Evolutionary conservation across 192 early-diverging fungal species (phyloP).

Genomic region (Linnemannia hyalina): DNA sequence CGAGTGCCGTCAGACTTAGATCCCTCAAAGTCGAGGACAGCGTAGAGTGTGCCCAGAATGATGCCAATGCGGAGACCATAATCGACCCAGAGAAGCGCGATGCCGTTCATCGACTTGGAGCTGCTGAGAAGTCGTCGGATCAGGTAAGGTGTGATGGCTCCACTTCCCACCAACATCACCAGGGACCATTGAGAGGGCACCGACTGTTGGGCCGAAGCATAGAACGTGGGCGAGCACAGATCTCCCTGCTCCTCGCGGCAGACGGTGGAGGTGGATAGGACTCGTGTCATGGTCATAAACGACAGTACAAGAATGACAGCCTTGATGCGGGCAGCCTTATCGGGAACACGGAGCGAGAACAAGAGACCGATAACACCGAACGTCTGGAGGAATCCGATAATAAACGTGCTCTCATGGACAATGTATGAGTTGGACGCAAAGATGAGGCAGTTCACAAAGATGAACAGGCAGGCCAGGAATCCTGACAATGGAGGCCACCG

Average conservation of each 20-base stretch:
- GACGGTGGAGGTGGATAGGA: slow-evolving; percentile 72
- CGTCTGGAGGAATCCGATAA: slow-evolving; percentile 73
- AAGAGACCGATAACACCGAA: slow-evolving; percentile 66
- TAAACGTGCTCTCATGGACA: slow-evolving; percentile 85
- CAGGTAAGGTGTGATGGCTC: slow-evolving; percentile 54
- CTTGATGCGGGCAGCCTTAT: slow-evolving; percentile 50
- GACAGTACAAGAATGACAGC: slow-evolving; percentile 58
- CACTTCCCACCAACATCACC: slow-evolving; percentile 61
- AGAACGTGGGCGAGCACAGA: slow-evolving; percentile 85
- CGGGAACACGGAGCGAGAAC: slow-evolving; percentile 38
- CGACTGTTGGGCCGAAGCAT: slow-evolving; percentile 69
- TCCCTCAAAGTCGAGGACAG: slow-evolving; percentile 66
- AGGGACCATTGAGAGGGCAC: slow-evolving; percentile 65
- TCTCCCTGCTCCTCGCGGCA: slow-evolving; percentile 93
- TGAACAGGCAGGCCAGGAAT: slow-evolving; percentile 59
- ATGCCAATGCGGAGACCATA: slow-evolving; percentile 69
- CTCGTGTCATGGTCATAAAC: slow-evolving; percentile 70
- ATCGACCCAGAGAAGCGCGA: slow-evolving; percentile 68
- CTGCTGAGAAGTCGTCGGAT: slow-evolving; percentile 58
- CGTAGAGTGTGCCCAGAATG: slow-evolving; percentile 66
- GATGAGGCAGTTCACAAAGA: slow-evolving; percentile 70
- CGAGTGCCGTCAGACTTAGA: slow-evolving; percentile 26
- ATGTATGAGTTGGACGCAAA: slow-evolving; percentile 94
- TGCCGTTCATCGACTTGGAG: slow-evolving; percentile 67
- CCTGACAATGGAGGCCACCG: slow-evolving; percentile 38